phyloP scores from a whole-genome alignment of 225 moss, liverwort and hornwort species.

The Ulota crispa region DNA sequence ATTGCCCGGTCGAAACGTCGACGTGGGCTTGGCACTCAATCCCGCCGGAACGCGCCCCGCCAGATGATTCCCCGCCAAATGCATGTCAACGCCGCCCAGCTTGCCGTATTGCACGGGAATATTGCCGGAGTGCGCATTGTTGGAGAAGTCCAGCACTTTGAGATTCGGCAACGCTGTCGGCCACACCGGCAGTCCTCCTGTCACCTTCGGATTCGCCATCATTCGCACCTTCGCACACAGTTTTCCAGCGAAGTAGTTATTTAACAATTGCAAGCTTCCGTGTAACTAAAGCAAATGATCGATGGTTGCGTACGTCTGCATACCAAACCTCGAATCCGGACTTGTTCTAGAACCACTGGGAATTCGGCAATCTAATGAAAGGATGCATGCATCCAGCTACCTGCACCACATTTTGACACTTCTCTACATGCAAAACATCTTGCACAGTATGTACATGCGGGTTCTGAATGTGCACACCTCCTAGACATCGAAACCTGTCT shows the following conservation, averaged over 20 bases:
- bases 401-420: background rate
- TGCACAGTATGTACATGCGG: background rate
- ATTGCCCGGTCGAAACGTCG: constrained; percentile 45
- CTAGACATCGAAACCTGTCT: background rate
- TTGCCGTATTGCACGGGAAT: constrained; percentile 42
- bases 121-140: constrained; percentile 44
- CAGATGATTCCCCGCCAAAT: constrained; percentile 36
- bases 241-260: too few species aligned
- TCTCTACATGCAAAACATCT: too few species aligned
- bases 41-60: constrained; percentile 30
- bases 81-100: constrained; percentile 31
- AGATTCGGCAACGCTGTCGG: constrained; percentile 30
- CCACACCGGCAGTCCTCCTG: constrained; percentile 52
- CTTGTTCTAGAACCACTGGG: background rate
- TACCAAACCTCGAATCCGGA: background rate
- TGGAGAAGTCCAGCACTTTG: constrained; percentile 50
- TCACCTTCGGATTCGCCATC: constrained; percentile 20
- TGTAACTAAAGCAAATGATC: background rate
- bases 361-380: background rate
- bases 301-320: too few species aligned
- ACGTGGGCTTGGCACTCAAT: constrained; percentile 28
- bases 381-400: background rate
- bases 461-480: background rate
- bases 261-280: background rate
- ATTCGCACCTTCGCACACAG: background rate